Conservation (phyloP, 1,284 basidiomycete genomes). For the Moniliella sp. region DNA sequence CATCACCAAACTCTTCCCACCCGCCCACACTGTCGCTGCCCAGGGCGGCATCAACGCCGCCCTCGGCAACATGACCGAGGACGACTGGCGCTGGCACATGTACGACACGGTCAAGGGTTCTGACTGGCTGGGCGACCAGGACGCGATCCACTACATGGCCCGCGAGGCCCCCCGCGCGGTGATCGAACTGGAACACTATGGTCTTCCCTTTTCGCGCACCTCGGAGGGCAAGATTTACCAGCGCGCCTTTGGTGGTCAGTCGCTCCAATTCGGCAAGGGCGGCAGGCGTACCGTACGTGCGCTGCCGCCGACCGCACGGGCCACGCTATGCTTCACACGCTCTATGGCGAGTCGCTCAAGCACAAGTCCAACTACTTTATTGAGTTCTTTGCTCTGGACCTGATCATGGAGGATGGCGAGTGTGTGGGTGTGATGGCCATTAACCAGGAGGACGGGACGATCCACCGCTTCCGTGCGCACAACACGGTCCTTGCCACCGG, state of each 20-base stretch:
- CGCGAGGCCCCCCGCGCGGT: constrained; percentile 81
- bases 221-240: constrained; percentile 99
- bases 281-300: constrained; percentile 98
- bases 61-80: constrained; percentile 53
- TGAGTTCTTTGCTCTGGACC: constrained; percentile 84
- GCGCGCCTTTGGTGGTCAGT: constrained; percentile 96
- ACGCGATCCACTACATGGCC: constrained; percentile 98
- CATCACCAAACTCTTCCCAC: constrained; percentile 96
- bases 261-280: constrained; percentile 86
- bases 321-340: constrained; percentile 90
- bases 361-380: constrained; percentile 99
- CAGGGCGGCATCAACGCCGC: constrained; percentile 99
- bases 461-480: constrained; percentile 93
- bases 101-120: constrained; percentile 98
- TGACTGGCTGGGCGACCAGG: constrained; percentile 96
- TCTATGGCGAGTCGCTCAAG: constrained; percentile 92
- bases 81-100: constrained; percentile 99
- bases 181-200: constrained; percentile 90
- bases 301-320: constrained; percentile 97
- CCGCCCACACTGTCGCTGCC: constrained; percentile 93
- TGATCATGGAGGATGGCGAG: constrained; percentile 95
- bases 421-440: constrained; percentile 97
- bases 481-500: constrained; percentile 96
- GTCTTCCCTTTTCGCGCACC: constrained; percentile 94
- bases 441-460: constrained; percentile 97